A percentile compares a stretch with the other conserved stretches of the same genome.
Conservation (phyloP, 2,329 filamentous ascomycete genomes). For the Seiridium unicorne region DNA sequence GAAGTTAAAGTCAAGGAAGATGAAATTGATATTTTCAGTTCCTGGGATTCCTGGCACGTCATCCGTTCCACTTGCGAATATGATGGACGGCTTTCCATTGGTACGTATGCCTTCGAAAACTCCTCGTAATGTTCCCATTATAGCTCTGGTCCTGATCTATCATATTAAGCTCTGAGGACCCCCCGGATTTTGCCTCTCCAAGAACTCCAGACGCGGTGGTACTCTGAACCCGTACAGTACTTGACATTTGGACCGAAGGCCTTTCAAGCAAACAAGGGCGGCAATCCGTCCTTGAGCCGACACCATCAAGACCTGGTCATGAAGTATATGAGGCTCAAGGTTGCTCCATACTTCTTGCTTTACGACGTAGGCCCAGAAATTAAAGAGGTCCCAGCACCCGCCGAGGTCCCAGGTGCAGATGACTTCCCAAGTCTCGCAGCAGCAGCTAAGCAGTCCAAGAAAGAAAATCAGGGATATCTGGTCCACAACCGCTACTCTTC, state of each 20-base stretch:
- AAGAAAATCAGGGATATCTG: conserved; percentile 41
- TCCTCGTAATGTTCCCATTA: too few relatives aligned
- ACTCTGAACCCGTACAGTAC: conserved; percentile 65
- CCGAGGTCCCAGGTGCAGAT: conserved; percentile 37
- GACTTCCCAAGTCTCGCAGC: conserved; percentile 73
- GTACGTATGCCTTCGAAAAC: conserved; percentile 52
- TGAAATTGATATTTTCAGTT: conserved; percentile 68
- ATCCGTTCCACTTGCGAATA: conserved; percentile 87
- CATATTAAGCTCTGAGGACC: conserved; percentile 49
- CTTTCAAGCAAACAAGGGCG: conserved; percentile 60
- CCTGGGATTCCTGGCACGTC: conserved; percentile 93
- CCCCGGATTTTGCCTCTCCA: conserved; percentile 58
- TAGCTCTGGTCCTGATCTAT: too few relatives aligned
- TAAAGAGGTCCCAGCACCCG: conserved; percentile 26
- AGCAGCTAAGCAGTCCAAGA: conserved; percentile 43
- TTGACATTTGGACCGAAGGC: conserved; percentile 51
- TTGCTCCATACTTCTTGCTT: conserved; percentile 62
- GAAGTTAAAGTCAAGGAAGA: conserved; percentile 29
- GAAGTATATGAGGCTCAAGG: conserved; percentile 63
- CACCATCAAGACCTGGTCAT: conserved; percentile 61
- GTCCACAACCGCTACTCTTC: conserved; percentile 55
- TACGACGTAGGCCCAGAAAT: conserved; percentile 56
- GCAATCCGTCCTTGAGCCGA: conserved; percentile 60
- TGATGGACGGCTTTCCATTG: conserved; percentile 74
- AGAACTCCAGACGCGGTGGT: conserved; percentile 65